Evolutionary conservation across 164 flowering plant genomes (phyloP), one percentile per base, ranked within the genome.

Genomic region (Pachysandra terminalis): DNA sequence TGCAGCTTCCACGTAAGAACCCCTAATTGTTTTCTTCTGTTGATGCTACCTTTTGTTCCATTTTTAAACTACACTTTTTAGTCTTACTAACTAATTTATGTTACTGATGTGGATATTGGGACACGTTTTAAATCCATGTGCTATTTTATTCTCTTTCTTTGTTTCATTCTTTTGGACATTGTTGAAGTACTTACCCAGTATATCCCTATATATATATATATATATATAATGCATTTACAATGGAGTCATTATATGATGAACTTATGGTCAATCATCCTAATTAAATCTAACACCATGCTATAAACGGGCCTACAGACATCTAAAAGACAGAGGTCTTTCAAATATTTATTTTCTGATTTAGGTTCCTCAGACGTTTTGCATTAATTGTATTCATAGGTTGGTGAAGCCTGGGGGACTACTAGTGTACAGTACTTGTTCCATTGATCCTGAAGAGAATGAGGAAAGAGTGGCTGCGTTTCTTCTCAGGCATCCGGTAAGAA

Each of bases 391-490:
- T 24, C 62, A 12, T 59, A 94, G 97, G 78, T 81, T 94, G 82
- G 97, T 90, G 3, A 88, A 85, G 80, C 85, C 89, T 35, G 93
- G 91, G 63, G 98, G 98, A 28, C 76, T 90, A 24, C 79, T 94
- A 35, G 82, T 94, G 58, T 94, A 94, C 71, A 91, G 98, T 74
- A 91, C 97, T 37, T 94, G 98, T 77, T 91, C 98, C 41, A 88
- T 94, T 71, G 97, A 94, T 80, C 95, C 93, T n/a, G 88, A 77
- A 69, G 97, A 94, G 70, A 94, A 94, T 69, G 93, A 90, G 66
- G 93, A 88, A 71, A 79, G 98, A 72, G 84, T 94, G 25, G 81
- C 78, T 45, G 89, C 94, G 58, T 94, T 94, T 83, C 91, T 91
- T 73, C 74, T 61, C 57, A 78, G 88, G 69, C 96, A 90, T 74